phyloP scores from a whole-genome alignment of 306 rosid species.

The Elaeagnus macrophylla region DNA sequence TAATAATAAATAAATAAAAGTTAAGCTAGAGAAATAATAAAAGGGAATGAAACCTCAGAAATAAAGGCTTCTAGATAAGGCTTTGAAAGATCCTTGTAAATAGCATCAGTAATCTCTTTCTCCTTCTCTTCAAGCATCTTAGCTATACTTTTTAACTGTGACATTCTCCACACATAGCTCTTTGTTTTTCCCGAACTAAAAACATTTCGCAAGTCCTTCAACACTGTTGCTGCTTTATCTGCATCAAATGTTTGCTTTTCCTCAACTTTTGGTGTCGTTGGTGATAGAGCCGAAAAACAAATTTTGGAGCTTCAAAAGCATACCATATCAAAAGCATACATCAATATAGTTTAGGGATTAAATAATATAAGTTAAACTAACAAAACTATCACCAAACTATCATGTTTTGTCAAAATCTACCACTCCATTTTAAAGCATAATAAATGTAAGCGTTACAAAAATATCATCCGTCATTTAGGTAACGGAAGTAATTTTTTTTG shows the following conservation, averaged over 20 bases:
- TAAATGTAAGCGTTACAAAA: too few relatives aligned
- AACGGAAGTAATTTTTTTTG: too few relatives aligned
- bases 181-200: slow-evolving; percentile 55
- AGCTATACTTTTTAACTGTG: slow-evolving; percentile 49
- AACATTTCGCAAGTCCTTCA: slow-evolving; percentile 43
- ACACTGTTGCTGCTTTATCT: slow-evolving; percentile 37
- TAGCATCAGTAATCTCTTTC: slow-evolving; percentile 50
- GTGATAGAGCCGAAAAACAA: too few relatives aligned
- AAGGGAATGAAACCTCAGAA: slow-evolving; percentile 45
- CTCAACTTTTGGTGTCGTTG: slow-evolving; percentile 11
- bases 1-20: not conserved
- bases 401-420: too few relatives aligned
- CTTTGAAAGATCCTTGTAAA: slow-evolving; percentile 59
- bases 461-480: too few relatives aligned
- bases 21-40: not conserved
- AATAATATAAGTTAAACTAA: too few relatives aligned
- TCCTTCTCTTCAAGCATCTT: slow-evolving; percentile 66
- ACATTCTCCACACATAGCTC: slow-evolving; percentile 69
- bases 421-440: too few relatives aligned
- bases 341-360: too few relatives aligned
- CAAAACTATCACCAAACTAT: too few relatives aligned
- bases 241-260: slow-evolving; percentile 34
- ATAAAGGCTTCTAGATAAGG: slow-evolving; percentile 53
- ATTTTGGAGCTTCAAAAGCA: too few relatives aligned
- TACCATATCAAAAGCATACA: too few relatives aligned